Evolutionary conservation across 2,329 filamentous ascomycete species (phyloP), one percentile per base, ranked within the genome.

Genomic region (Didymella lethalis): DNA sequence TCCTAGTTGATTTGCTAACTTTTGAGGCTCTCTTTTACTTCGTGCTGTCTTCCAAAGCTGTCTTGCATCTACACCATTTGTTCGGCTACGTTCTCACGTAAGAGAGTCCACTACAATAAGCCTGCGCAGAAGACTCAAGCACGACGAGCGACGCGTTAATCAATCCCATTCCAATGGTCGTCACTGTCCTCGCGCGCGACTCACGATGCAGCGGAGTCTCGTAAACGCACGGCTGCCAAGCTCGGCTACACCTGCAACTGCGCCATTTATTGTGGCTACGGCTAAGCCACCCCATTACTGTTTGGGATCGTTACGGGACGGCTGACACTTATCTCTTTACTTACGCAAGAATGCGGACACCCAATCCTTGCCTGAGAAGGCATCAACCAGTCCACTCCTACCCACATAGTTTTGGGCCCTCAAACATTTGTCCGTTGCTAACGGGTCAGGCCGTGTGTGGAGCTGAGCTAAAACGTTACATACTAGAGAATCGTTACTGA

Each of bases 181-280:
- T 40, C 32, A 20, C 41, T 16, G 11, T 36, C 26, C 23, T 51
- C 47, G 46, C 50, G 41, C 56, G 46, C 50, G 32, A 59, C 25
- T 59, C 56, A 47, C 34, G 43, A 36, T 31, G 28, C 46, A 40
- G 47, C 23, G 38, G 36, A 29, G 11, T 41, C 38, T 36, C 32
- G 32, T 26, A 43, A n/a, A 54, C 23, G 56, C 56, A 51, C 46
- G 41, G 54, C 38, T 28, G 56, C 50, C 50, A 51, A 59, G 50
- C 43, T 46, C 51, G 51, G 56, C 46, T 59, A 41, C 45, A 54
- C 18, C 38, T 54, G 46, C 41, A 44, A 44, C 56, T 59, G 56
- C 56, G 56, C 56, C 50, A 59, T 59, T 59, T 54, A 59, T 53
- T 59, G 56, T 59, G 56, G 56, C 56, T 59, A 20, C 50, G 45